Evolutionary conservation across 176 grass and related monocot genomes (phyloP).

Genomic region (Panicum miliaceum): DNA sequence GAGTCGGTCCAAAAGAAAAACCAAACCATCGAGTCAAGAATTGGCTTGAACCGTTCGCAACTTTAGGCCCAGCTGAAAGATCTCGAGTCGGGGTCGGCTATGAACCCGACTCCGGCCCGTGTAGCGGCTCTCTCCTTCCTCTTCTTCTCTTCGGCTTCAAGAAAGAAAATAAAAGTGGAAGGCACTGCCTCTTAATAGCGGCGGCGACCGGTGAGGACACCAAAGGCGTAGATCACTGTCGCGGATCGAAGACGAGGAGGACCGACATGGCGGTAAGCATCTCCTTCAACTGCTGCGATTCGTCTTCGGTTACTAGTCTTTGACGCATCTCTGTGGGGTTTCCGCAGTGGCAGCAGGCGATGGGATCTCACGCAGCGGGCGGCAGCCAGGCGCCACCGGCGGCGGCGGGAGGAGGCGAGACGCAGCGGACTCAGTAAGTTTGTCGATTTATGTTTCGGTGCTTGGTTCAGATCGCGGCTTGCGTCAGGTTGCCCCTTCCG

Average conservation of each 20-base stretch:
- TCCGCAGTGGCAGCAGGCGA: constrained; percentile 33
- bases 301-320: neutral
- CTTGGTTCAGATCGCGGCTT: neutral
- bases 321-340: neutral
- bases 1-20: too few species aligned
- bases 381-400: constrained; percentile 5
- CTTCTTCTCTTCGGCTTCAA: neutral
- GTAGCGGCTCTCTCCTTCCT: neutral
- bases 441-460: constrained; percentile 8
- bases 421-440: constrained; percentile 54
- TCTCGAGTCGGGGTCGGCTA: neutral
- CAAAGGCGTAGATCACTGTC: neutral
- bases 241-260: neutral
- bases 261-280: neutral
- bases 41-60: too few species aligned
- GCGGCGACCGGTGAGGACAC: neutral
- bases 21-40: too few species aligned
- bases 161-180: neutral
- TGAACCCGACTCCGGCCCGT: neutral
- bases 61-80: neutral
- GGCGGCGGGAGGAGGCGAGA: constrained; percentile 4
- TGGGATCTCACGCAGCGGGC: constrained; percentile 42
- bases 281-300: neutral
- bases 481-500: neutral
- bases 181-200: neutral